Evolutionary conservation across 2,329 filamentous ascomycete genomes (phyloP).

Genomic region (Capronia epimyces): DNA sequence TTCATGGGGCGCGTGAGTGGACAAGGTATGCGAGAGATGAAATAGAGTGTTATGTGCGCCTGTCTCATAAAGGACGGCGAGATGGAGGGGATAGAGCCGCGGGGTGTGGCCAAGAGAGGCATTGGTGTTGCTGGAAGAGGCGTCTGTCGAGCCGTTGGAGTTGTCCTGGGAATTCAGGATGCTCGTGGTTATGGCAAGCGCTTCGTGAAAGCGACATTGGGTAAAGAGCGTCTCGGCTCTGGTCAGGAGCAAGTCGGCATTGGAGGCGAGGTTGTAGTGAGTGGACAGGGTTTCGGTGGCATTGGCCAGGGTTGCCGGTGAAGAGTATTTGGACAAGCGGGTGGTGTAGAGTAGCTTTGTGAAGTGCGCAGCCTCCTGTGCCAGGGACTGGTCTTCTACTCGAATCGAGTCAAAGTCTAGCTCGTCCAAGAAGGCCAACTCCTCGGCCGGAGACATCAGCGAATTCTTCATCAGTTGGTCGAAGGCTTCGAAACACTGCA

Average conservation of each 20-base stretch:
- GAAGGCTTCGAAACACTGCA: conserved; percentile 97
- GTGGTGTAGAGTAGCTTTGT: conserved; percentile 96
- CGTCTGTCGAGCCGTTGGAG: conserved; percentile 48
- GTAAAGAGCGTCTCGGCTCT: conserved; percentile 89
- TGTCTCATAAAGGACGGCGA: conserved; percentile 86
- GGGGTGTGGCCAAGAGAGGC: conserved; percentile 43
- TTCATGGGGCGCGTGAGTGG: conserved; percentile 85
- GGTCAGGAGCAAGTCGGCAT: conserved; percentile 84
- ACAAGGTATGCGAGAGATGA: conserved; percentile 83
- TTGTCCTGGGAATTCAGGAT: conserved; percentile 87
- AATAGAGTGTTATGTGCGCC: conserved; percentile 83
- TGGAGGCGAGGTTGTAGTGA: conserved; percentile 80
- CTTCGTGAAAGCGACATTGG: conserved; percentile 86
- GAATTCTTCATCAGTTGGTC: conserved; percentile 97
- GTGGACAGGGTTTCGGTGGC: conserved; percentile 88
- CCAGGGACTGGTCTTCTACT: conserved; percentile 60
- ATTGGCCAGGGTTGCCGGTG: conserved; percentile 72
- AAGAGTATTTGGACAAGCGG: conserved; percentile 88
- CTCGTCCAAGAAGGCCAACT: conserved; percentile 81
- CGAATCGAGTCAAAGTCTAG: conserved; percentile 83
- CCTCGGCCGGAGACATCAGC: conserved; percentile 80
- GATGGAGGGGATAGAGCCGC: conserved; percentile 75
- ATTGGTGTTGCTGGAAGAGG: conserved; percentile 21
- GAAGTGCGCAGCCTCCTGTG: conserved; percentile 87
- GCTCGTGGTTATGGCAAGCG: conserved; percentile 73